A percentile compares a stretch with the other conserved stretches of the same genome.
Evolutionary conservation across 2,329 filamentous ascomycete genomes (phyloP).

Genomic region (Fusarium tanahbumbuense): DNA sequence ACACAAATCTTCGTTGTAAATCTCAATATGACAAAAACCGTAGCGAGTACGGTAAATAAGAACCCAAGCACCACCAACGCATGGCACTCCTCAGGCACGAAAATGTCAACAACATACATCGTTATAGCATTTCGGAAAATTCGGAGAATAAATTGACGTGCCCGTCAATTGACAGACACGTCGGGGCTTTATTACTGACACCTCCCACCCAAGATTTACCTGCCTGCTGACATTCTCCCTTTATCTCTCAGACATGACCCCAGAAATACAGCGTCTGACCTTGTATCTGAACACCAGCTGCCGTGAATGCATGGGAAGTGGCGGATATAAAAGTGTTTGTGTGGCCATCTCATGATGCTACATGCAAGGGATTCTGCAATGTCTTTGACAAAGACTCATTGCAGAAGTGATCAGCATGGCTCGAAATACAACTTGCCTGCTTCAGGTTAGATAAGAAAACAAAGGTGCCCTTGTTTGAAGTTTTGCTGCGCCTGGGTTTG

Average conservation of each 20-base stretch:
- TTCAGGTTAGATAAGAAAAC: not conserved
- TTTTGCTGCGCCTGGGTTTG: not conserved
- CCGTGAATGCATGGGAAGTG: not conserved
- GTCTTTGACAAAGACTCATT: not conserved
- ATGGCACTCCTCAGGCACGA: not conserved
- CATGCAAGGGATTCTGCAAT: not conserved
- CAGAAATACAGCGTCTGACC: not conserved
- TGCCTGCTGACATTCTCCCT: not conserved
- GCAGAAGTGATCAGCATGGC: not conserved
- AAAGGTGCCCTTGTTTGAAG: not conserved
- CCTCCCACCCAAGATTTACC: not conserved
- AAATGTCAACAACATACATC: not conserved
- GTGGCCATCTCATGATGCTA: not conserved
- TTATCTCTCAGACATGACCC: not conserved
- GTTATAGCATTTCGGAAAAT: not conserved
- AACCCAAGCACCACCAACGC: not conserved
- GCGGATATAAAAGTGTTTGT: not conserved
- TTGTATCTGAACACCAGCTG: not conserved
- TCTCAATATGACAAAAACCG: not conserved
- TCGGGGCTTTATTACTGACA: not conserved
- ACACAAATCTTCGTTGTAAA: not conserved
- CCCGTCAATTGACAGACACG: not conserved
- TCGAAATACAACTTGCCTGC: rapidly evolving
- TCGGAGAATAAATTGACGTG: not conserved
- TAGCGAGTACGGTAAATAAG: not conserved